Evolutionary conservation across 495 filamentous ascomycete genomes (phyloP), one percentile per base, ranked within the genome.

Genomic region (Pseudotulostoma volvatum): DNA sequence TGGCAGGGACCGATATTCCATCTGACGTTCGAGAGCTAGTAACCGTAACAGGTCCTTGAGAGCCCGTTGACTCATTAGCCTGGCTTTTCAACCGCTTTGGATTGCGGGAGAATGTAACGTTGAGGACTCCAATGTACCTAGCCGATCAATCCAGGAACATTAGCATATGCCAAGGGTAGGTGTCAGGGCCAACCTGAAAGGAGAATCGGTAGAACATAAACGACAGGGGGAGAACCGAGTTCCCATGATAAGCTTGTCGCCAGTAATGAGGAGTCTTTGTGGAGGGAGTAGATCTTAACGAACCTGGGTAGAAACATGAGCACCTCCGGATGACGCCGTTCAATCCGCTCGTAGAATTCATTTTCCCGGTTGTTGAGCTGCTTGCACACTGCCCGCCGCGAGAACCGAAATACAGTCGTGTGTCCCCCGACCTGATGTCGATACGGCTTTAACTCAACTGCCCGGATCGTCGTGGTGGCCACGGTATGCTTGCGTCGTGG

Each of bases 61-160:
- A 55, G 31, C 55, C 46, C 2, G 31, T 21, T n/a, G 47, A 37
- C 3, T 39, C 46, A 14, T 50, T 70, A 15, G 68, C 59, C 41
- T 60, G 60, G 36, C 58, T 59, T 43, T 78, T 83, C 45, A 71
- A 72, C 21, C 70, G 73, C 36, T 84, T 83, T 4, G 73, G 62
- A 31, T 74, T 77, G 56, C 92, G 94, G 16, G 86, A 85, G 55
- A 87, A 95, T 0, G 90, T 95, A 9, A 96, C 90, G 54, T 97
- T 97, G 30, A 97, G 63, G 31, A 97, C 90, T 15, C 90, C 90
- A 43, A 97, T 95, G 47, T 97, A 97, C 53, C 90, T 90, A n/a
- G n/a, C n/a, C n/a, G n/a, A n/a, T n/a, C n/a, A n/a, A n/a, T n/a
- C n/a, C n/a, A n/a, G n/a, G n/a, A n/a, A n/a, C n/a, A n/a, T n/a